Conservation (phyloP, 2,329 filamentous ascomycete genomes). For the Magnaporthiopsis rhizophila region DNA sequence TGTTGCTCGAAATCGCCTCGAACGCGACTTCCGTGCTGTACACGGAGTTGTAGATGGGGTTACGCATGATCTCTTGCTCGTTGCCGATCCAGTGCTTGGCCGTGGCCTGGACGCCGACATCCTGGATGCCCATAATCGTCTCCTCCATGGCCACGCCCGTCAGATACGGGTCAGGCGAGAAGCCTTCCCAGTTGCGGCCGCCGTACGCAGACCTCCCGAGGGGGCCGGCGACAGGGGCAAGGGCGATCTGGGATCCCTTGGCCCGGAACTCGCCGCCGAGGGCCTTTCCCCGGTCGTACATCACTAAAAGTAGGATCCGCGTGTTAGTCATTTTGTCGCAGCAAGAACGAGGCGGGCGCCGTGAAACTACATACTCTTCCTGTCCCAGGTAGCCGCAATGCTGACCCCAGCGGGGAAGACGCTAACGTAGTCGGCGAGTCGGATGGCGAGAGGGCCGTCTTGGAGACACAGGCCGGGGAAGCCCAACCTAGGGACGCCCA, state of each 20-base stretch:
- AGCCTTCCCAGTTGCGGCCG: conserved; percentile 70
- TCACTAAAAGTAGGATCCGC: conserved; percentile 25
- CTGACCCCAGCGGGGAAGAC: conserved; percentile 65
- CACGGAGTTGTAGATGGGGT: too few species aligned
- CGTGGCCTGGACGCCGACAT: conserved; percentile 69
- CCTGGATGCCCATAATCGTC: conserved; percentile 69
- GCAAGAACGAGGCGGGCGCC: neutral
- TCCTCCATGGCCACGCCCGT: conserved; percentile 52
- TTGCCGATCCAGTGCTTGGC: conserved; percentile 68
- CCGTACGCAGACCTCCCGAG: conserved; percentile 37
- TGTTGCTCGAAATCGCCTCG: conserved; percentile 51
- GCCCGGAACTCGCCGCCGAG: conserved; percentile 56
- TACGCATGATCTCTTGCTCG: conserved; percentile 52
- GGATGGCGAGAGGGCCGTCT: conserved; percentile 60
- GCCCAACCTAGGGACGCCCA: conserved; percentile 44
- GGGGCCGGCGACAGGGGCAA: conserved; percentile 42
- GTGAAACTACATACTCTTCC: conserved; percentile 26
- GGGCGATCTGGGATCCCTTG: conserved; percentile 69
- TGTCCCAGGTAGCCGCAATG: conserved; percentile 63
- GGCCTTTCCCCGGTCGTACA: conserved; percentile 38
- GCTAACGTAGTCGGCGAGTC: conserved; percentile 57
- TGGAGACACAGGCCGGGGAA: conserved; percentile 58
- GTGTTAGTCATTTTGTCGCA: neutral
- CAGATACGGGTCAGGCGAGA: conserved; percentile 70
- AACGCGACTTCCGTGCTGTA: conserved; percentile 39